Conservation (phyloP, 2,329 filamentous ascomycete species). For the Talaromyces sp. region DNA sequence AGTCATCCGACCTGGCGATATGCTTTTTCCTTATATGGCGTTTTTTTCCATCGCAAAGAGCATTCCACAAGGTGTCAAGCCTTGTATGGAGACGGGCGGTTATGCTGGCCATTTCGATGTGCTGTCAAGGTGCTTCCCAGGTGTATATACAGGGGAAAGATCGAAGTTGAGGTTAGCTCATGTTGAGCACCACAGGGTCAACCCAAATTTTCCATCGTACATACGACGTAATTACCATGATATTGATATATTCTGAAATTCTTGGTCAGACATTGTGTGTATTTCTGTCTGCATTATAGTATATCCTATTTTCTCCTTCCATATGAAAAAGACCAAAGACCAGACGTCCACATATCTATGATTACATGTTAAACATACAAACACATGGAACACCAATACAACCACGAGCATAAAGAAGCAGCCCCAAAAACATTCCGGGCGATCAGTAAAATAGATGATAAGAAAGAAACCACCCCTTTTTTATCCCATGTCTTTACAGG, state of each 20-base stretch:
- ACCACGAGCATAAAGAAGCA: background rate
- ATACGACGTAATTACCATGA: too few species aligned
- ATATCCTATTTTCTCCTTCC: background rate
- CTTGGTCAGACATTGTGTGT: background rate
- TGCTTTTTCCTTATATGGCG: background rate
- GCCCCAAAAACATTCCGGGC: background rate
- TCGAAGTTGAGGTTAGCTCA: too few species aligned
- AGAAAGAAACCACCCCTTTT: constrained; percentile 9
- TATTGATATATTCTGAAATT: background rate
- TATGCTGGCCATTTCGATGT: background rate
- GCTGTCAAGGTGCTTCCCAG: background rate
- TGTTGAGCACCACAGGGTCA: too few species aligned
- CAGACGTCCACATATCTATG: constrained; percentile 11
- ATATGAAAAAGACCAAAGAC: background rate
- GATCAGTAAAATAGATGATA: constrained; percentile 3
- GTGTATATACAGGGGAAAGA: too few species aligned
- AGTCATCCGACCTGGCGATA: background rate
- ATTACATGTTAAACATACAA: constrained; percentile 11
- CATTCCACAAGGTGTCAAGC: background rate
- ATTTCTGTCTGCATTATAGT: background rate
- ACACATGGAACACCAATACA: background rate
- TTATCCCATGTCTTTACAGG: constrained; percentile 1
- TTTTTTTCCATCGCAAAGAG: background rate
- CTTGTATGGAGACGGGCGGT: background rate
- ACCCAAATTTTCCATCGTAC: too few species aligned